Evolutionary conservation across 768 basidiomycete species (phyloP).

Genomic region (Phanerodontia chrysosporium): DNA sequence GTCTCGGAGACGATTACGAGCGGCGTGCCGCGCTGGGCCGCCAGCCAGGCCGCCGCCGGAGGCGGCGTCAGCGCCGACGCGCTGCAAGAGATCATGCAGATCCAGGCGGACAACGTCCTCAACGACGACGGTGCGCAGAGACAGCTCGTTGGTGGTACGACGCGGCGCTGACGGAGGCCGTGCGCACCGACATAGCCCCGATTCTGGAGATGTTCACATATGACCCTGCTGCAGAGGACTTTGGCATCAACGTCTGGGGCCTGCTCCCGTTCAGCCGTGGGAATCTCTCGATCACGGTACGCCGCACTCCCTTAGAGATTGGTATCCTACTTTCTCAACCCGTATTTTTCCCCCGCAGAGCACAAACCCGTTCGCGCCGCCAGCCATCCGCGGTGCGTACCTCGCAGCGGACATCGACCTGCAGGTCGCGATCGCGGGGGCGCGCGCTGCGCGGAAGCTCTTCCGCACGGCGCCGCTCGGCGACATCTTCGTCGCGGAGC

Average conservation of each 20-base stretch:
- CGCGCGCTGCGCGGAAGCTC: constrained; percentile 39
- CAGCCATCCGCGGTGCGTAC: constrained; percentile 46
- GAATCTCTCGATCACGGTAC: constrained; percentile 42
- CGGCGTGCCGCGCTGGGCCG: neutral
- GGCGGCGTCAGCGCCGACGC: constrained; percentile 21
- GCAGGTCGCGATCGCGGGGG: constrained; percentile 44
- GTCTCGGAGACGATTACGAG: neutral
- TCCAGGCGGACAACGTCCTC: constrained; percentile 45
- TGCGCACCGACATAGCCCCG: neutral
- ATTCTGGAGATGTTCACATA: neutral
- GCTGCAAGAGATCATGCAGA: constrained; percentile 34
- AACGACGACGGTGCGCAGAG: constrained; percentile 36
- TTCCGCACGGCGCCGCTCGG: constrained; percentile 33
- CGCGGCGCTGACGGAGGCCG: constrained; percentile 39
- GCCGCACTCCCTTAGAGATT: constrained; percentile 5
- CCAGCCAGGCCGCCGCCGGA: constrained; percentile 4
- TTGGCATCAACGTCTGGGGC: constrained; percentile 49
- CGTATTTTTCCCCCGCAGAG: constrained; percentile 37
- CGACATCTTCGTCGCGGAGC: constrained; percentile 38
- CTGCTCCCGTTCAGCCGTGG: constrained; percentile 54
- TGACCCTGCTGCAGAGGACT: constrained; percentile 22
- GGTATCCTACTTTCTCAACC: constrained; percentile 11
- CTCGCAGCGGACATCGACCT: constrained; percentile 47
- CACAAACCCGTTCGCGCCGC: constrained; percentile 43
- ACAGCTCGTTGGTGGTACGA: constrained; percentile 25